Conservation (phyloP, 148 eudicot species). For the Limonium bicolor region DNA sequence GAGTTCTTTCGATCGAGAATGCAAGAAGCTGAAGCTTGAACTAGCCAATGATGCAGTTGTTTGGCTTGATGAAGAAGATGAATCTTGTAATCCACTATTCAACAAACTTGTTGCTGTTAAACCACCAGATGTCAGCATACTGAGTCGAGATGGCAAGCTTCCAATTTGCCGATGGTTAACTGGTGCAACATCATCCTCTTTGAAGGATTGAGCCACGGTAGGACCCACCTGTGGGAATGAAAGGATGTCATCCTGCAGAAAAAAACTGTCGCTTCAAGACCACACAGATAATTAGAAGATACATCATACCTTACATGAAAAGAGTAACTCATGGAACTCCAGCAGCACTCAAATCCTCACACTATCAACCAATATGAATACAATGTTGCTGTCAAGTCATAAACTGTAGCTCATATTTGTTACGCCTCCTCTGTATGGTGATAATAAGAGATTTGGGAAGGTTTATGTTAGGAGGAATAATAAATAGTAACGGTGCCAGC, state of each 20-base stretch:
- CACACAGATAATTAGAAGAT: too few relatives aligned
- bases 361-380: too few relatives aligned
- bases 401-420: too few relatives aligned
- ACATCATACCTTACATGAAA: too few relatives aligned
- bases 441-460: too few relatives aligned
- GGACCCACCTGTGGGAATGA: slow-evolving; percentile 31
- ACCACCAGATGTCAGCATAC: slow-evolving; percentile 32
- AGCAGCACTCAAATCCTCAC: too few relatives aligned
- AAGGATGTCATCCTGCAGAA: slow-evolving; percentile 50
- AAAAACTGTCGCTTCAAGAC: too few relatives aligned
- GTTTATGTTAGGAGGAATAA: too few relatives aligned
- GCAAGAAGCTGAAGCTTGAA: slow-evolving; percentile 22
- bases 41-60: slow-evolving; percentile 26
- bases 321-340: too few relatives aligned
- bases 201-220: slow-evolving; percentile 31
- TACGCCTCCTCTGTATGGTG: too few relatives aligned
- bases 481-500: too few relatives aligned
- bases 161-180: slow-evolving; percentile 40
- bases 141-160: slow-evolving; percentile 44
- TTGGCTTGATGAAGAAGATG: slow-evolving; percentile 32
- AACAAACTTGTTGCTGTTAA: slow-evolving; percentile 30
- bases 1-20: slow-evolving; percentile 33
- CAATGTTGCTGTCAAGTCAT: too few relatives aligned
- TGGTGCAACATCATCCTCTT: slow-evolving; percentile 42
- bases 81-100: slow-evolving; percentile 47